Percentiles rank a stretch among this genome's conserved stretches.
Evolutionary conservation across 2,329 filamentous ascomycete species (phyloP).

Genomic region (Penicillium sp.): DNA sequence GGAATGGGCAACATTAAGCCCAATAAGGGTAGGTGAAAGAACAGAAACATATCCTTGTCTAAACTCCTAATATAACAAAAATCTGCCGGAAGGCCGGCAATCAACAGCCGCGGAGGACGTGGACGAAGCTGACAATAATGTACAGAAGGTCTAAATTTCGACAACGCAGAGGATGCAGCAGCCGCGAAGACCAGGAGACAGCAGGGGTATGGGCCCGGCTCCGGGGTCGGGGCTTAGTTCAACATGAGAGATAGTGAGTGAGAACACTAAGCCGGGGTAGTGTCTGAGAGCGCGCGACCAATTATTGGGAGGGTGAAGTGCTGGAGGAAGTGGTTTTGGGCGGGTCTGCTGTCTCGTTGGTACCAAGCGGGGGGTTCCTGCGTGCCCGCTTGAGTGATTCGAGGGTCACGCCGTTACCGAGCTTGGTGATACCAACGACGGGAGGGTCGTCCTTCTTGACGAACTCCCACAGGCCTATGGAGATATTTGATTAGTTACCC

Average conservation of each 20-base stretch:
- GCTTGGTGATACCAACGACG: conserved; percentile 88
- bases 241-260: conserved; percentile 10
- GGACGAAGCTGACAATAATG: conserved; percentile 42
- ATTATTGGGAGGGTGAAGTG: conserved; percentile 38
- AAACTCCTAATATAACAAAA: conserved; percentile 30
- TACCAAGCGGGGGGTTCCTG: conserved; percentile 57
- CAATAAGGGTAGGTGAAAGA: conserved; percentile 35
- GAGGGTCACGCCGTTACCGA: conserved; percentile 76
- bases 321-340: conserved; percentile 38
- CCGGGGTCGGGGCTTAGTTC: conserved; percentile 54
- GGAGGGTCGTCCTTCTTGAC: conserved; percentile 88
- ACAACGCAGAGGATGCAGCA: conserved; percentile 39
- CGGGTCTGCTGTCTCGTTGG: conserved; percentile 28
- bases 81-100: conserved; percentile 1
- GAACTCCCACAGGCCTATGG: conserved; percentile 70
- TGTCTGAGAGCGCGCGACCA: conserved; percentile 4
- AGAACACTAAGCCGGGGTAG: conserved; percentile 5
- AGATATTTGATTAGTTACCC: conserved; percentile 9
- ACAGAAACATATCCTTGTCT: conserved; percentile 24
- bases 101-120: conserved; percentile 9
- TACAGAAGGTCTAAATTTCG: conserved; percentile 39
- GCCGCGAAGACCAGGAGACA: conserved; percentile 46
- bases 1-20: conserved; percentile 53
- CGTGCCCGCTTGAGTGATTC: conserved; percentile 81
- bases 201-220: conserved; percentile 57